Evolutionary conservation across 257 asterid genomes (phyloP), one percentile per base, ranked within the genome.

Genomic region (Forsythia viridissima): DNA sequence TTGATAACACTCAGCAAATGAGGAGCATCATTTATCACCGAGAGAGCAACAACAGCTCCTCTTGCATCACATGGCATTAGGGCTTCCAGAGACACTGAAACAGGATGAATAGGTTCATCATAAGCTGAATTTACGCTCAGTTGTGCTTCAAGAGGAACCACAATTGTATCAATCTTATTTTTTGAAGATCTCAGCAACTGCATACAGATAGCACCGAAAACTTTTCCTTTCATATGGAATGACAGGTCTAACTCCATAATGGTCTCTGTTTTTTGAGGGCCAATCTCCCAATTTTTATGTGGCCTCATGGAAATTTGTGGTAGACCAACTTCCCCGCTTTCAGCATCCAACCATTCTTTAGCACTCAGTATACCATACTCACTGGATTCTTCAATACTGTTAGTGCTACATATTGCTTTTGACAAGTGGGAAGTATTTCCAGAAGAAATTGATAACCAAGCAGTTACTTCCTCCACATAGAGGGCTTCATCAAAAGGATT

Each of bases 141-240:
- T 65, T 90, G 91, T 39, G 89, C 96, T 76, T 94, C 97, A 79
- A 94, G 91, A 65, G 99, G 98, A 66, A 94, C 84, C 79, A 93
- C 69, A 63, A 93, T 81, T 75, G 92, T 89, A 79, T 90, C 93
- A 3, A 77, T 75, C 77, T 86, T 82, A 21, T 79, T 79, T 43
- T 72, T 81, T 68, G 97, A 85, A 82, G 98, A 82, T 78, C 88
- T 90, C 73, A 83, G 77, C 84, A 93, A 84, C 76, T 86, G 83
- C 82, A 94, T 42, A 83, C 92, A 89, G 81, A 94, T 77, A 72
- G 88, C 90, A 80, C 92, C 97, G 75, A 48, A 70, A 80, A 91
- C 21, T 77, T 82, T 91, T 37, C 96, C 97, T 82, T 83, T 83
- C 21, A 83, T 86, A 77, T 77, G 86, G 76, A 81, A 86, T 7